Base-by-base conservation (phyloP, 805 yeast species). In the Pichia californica region DNA sequence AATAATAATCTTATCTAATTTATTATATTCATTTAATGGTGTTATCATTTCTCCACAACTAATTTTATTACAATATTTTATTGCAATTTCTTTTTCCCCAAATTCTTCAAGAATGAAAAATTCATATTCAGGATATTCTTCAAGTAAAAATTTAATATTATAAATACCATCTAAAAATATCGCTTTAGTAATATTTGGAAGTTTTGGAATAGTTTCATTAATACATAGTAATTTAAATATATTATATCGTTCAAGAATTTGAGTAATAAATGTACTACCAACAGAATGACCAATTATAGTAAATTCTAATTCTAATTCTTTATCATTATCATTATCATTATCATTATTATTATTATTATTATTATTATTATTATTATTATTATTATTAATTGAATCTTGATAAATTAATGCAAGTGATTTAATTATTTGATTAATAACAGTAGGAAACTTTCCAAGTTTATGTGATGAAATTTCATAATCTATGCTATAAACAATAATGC, bases 271-370 rank as follows among this genome's bases (percentile, higher is more conserved):
- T 1, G 84, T 78, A 2, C 89, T 86, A 2, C 96, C 96, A 5
- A 79, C 93, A 1, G 93, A 83, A 62, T 87, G 95, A 0, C 95
- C 96, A 10, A 76, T 66, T 0, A 79, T 49, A 3, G 61, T 59
- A 3, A 68, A 35, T 21, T 47, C 40, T 7, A n/a, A n/a, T n/a
- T n/a, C n/a, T n/a, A n/a, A n/a, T n/a, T n/a, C n/a, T n/a, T n/a
- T n/a, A n/a, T n/a, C n/a, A n/a, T n/a, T n/a, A n/a, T n/a, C n/a
- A n/a, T n/a, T n/a, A n/a, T n/a, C n/a, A n/a, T n/a, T n/a, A n/a
- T n/a, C n/a, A n/a, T n/a, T n/a, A n/a, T n/a, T n/a, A n/a, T n/a
- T n/a, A n/a, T n/a, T n/a, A n/a, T n/a, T n/a, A n/a, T n/a, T n/a
- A n/a, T n/a, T n/a, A n/a, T n/a, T n/a, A n/a, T n/a, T n/a, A n/a